phyloP scores from a whole-genome alignment of 179 eudicot genomes.

The Patellifolia procumbens region DNA sequence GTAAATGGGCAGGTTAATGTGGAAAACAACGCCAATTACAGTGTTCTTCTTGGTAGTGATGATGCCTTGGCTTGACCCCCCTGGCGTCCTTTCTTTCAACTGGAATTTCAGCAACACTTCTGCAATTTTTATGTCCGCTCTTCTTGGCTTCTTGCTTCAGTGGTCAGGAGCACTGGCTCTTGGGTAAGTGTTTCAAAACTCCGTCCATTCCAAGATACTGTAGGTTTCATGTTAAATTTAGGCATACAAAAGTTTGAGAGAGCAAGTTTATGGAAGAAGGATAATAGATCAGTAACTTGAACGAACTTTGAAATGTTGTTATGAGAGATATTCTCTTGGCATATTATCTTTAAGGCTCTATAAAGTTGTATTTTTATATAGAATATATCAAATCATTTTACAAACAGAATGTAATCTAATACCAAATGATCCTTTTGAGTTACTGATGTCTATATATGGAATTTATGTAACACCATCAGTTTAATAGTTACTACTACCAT shows the following conservation, averaged over 20 bases:
- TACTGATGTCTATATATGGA: not conserved
- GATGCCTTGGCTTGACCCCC: conserved; percentile 95
- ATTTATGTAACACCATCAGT: not conserved
- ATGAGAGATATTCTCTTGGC: not conserved
- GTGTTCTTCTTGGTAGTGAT: conserved; percentile 68
- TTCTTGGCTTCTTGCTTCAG: conserved; percentile 91
- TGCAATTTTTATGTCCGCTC: conserved; percentile 65
- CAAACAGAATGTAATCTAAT: not conserved
- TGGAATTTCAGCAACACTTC: conserved; percentile 65
- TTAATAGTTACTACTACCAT: too few relatives aligned
- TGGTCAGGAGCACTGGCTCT: conserved; percentile 98
- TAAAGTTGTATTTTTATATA: not conserved
- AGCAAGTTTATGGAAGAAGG: not conserved
- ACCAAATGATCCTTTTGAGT: not conserved
- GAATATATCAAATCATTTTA: not conserved
- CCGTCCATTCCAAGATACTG: not conserved
- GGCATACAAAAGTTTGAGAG: not conserved
- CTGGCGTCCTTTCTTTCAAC: conserved; percentile 63
- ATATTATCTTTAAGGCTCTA: not conserved
- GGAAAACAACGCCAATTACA: conserved; percentile 93
- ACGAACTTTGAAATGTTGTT: not conserved
- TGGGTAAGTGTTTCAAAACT: conserved; percentile 49
- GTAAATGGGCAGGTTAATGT: conserved; percentile 67
- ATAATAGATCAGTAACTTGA: not conserved
- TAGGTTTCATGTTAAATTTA: not conserved